Evolutionary conservation across 495 filamentous ascomycete genomes (phyloP).

Genomic region (Neurospora intermedia): DNA sequence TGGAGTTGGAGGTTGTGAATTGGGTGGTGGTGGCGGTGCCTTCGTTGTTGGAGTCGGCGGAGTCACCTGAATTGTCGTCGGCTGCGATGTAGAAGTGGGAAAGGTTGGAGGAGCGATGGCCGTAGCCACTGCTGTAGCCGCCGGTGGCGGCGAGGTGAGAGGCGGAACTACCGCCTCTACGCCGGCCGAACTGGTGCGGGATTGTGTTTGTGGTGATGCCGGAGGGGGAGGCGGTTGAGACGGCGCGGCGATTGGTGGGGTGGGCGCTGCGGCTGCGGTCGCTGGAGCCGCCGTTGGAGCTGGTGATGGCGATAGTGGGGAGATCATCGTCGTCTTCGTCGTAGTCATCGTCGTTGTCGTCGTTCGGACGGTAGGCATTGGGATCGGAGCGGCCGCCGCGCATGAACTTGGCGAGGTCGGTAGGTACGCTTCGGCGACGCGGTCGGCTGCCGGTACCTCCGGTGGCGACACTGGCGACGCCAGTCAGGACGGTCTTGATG

Average conservation of each 20-base stretch:
- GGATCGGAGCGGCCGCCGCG: neutral
- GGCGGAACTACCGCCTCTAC: neutral
- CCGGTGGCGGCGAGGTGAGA: neutral
- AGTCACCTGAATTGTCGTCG: neutral
- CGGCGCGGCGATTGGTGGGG: neutral
- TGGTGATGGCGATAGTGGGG: neutral
- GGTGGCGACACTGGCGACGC: neutral
- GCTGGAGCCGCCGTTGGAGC: neutral
- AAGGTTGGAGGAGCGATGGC: neutral
- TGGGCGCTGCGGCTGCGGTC: neutral
- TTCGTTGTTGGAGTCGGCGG: neutral
- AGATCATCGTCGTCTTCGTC: constrained; percentile 7
- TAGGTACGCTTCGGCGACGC: constrained; percentile 12
- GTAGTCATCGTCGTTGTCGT: neutral
- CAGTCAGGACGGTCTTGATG: neutral
- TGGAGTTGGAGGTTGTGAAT: neutral
- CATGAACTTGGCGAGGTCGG: constrained; percentile 12
- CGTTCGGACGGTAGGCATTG: constrained; percentile 12
- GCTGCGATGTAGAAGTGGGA: neutral
- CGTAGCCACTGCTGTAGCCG: neutral
- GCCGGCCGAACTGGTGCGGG: neutral
- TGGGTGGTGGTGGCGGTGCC: neutral
- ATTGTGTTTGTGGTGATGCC: neutral
- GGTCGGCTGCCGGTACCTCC: neutral
- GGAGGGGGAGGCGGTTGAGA: neutral